These are phyloP conservation scores for Aurantiochytrium sp. DNA, from an alignment of 108 stramenopile genomes.

Conservation along the genomic window DNA sequence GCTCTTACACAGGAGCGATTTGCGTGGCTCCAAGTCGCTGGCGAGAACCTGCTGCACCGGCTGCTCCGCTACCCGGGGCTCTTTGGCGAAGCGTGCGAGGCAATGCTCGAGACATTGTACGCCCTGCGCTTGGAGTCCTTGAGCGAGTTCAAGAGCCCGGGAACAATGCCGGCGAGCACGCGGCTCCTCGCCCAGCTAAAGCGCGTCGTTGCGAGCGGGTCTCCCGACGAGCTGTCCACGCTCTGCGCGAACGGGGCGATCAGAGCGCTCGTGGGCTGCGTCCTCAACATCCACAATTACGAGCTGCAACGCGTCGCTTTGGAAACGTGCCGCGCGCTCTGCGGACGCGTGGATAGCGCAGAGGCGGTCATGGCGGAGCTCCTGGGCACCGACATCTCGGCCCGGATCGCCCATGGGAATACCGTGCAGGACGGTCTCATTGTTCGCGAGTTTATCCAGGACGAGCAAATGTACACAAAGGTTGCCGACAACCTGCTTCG, in stretches of 20 bases:
- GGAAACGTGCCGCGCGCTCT: neutral
- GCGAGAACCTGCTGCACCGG: too few species aligned
- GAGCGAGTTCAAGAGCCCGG: too few species aligned
- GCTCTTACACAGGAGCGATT: too few species aligned
- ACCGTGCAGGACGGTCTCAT: neutral
- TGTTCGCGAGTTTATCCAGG: neutral
- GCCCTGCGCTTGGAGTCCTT: too few species aligned
- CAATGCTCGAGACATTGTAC: too few species aligned
- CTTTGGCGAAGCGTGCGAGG: too few species aligned
- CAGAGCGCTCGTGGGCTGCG: neutral
- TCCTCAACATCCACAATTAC: neutral
- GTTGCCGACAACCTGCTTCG: neutral
- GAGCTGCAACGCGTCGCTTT: neutral
- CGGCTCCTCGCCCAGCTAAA: too few species aligned
- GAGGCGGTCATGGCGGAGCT: neutral
- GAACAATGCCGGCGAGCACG: too few species aligned
- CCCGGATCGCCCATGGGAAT: neutral
- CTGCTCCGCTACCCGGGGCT: too few species aligned
- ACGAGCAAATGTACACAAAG: neutral
- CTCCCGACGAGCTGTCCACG: neutral
- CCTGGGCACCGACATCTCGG: neutral
- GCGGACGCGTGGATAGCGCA: neutral
- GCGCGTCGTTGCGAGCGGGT: too few species aligned
- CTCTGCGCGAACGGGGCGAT: neutral
- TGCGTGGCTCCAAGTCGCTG: too few species aligned